A percentile compares a stretch with the other conserved stretches of the same genome.
Conservation (phyloP, 2,329 filamentous ascomycete species). For the Aspergillus vadensis region DNA sequence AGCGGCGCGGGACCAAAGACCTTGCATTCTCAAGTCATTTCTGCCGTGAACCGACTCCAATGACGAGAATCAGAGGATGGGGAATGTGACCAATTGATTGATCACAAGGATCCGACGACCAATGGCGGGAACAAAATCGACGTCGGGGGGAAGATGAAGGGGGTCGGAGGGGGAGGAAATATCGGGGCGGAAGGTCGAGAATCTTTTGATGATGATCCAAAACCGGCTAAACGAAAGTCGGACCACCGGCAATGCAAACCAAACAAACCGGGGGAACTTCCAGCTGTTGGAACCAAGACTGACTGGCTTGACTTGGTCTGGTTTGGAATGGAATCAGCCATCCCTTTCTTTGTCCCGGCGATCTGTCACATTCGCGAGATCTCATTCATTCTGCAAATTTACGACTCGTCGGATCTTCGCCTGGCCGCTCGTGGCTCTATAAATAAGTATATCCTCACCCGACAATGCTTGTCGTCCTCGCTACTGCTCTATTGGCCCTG, state of each 20-base stretch:
- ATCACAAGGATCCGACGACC: slow-evolving; percentile 19
- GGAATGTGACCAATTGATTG: slow-evolving; percentile 16
- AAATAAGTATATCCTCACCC: neutral
- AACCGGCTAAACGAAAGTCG: slow-evolving; percentile 18
- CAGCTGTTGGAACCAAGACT: no score
- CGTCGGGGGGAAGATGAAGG: slow-evolving; percentile 8
- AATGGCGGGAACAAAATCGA: slow-evolving; percentile 7
- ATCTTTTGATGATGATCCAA: neutral
- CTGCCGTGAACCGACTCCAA: slow-evolving; percentile 12
- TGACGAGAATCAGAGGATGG: neutral
- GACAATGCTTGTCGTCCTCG: slow-evolving; percentile 33
- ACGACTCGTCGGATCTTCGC: neutral
- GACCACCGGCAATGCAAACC: slow-evolving; percentile 37
- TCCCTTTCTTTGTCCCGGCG: neutral
- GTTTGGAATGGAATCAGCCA: neutral
- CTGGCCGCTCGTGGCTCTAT: neutral
- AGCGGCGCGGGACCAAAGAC: slow-evolving; percentile 46
- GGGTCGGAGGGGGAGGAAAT: slow-evolving; percentile 2
- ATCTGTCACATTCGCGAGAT: slow-evolving; percentile 4
- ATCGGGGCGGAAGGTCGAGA: slow-evolving; percentile 11
- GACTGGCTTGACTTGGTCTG: no score
- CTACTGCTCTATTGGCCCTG: slow-evolving; percentile 35
- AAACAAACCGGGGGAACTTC: slow-evolving; percentile 43
- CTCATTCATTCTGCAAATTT: neutral
- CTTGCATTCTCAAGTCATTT: slow-evolving; percentile 47